These are phyloP conservation scores for Acanthamoeba castellanii DNA, from an alignment of 208 protist genomes.

Conservation along the genomic window DNA sequence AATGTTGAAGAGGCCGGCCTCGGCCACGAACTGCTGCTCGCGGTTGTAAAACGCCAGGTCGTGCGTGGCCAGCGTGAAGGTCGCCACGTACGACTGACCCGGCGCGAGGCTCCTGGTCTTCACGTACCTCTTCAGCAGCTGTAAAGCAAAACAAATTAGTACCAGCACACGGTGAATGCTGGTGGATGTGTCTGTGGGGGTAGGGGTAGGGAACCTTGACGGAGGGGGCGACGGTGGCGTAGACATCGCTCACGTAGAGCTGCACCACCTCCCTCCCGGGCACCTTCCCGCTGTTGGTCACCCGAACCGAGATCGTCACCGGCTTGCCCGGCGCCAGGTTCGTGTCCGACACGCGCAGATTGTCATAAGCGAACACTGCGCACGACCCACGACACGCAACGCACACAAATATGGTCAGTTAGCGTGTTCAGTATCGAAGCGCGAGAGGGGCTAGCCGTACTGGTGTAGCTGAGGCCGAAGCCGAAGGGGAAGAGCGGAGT, in stretches of 20 bases:
- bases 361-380: conserved; percentile 36
- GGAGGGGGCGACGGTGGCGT: conserved; percentile 76
- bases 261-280: conserved; percentile 61
- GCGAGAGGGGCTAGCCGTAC: not conserved
- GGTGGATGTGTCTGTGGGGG: not conserved
- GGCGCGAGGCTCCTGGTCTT: not conserved
- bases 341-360: not conserved
- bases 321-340: not conserved
- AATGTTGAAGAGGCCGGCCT: conserved; percentile 20
- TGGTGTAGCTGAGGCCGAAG: conserved; percentile 72
- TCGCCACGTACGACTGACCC: not conserved
- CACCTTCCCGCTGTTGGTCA: conserved; percentile 49
- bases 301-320: not conserved
- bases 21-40: conserved; percentile 54
- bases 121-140: conserved; percentile 65
- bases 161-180: not conserved
- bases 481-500: conserved; percentile 72
- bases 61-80: conserved; percentile 4
- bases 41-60: conserved; percentile 66
- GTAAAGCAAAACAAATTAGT: not conserved
- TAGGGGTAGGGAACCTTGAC: conserved; percentile 76
- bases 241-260: conserved; percentile 72
- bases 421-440: too few species aligned
- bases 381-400: not conserved
- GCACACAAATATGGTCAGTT: too few species aligned